Conservation (phyloP, 768 basidiomycete species). For the Russula brevipes region DNA sequence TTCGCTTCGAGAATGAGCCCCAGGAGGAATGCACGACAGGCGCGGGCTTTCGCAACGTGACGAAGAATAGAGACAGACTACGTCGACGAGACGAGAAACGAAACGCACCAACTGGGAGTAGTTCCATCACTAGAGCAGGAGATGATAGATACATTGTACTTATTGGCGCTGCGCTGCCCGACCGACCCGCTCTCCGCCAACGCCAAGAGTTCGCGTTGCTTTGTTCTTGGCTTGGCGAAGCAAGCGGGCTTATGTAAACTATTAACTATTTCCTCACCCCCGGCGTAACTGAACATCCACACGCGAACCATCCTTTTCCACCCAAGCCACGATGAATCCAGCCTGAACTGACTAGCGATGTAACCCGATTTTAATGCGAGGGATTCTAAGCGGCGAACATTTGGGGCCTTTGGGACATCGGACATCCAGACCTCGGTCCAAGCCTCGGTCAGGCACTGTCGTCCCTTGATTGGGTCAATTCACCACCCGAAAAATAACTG, state of each 20-base stretch:
- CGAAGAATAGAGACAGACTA: not conserved
- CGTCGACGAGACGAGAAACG: conserved; percentile 9
- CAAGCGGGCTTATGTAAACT: too few species aligned
- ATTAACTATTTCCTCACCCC: too few species aligned
- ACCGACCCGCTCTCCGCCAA: too few species aligned
- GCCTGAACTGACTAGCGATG: not conserved
- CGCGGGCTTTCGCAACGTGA: not conserved
- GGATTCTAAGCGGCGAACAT: not conserved
- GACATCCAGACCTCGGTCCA: too few species aligned
- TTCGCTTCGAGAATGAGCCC: not conserved
- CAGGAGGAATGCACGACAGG: not conserved
- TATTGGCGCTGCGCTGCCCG: not conserved
- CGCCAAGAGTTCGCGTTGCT: too few species aligned
- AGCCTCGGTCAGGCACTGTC: too few species aligned
- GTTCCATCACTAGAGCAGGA: not conserved
- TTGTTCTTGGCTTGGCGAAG: too few species aligned
- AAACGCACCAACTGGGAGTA: not conserved
- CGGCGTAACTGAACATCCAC: too few species aligned
- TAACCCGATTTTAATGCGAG: not conserved
- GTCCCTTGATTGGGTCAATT: not conserved
- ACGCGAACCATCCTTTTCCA: too few species aligned
- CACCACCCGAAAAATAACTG: not conserved
- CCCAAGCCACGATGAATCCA: too few species aligned
- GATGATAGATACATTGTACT: not conserved
- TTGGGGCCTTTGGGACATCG: too few species aligned